Evolutionary conservation across 2,329 filamentous ascomycete genomes (phyloP).

Genomic region (Diaporthe ampelina): DNA sequence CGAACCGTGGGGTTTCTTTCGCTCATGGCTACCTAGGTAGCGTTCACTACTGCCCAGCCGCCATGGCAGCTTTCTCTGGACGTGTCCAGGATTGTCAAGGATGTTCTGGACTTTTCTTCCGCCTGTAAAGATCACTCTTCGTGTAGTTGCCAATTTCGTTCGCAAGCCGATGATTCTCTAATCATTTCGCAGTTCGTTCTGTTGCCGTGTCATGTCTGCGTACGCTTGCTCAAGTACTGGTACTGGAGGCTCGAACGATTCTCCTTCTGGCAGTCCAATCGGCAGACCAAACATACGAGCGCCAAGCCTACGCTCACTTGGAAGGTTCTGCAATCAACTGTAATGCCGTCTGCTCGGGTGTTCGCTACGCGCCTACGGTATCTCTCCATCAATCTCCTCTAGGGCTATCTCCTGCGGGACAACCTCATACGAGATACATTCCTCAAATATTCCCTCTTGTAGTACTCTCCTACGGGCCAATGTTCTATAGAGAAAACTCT

Average conservation of each 20-base stretch:
- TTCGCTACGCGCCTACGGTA: too few relatives aligned
- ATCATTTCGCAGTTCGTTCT: background rate
- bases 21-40: background rate
- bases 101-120: background rate
- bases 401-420: too few relatives aligned
- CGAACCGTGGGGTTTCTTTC: background rate
- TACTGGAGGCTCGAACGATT: background rate
- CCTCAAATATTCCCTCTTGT: too few relatives aligned
- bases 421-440: too few relatives aligned
- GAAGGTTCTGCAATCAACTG: background rate
- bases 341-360: too few relatives aligned
- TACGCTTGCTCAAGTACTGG: background rate
- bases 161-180: too few relatives aligned
- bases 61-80: background rate
- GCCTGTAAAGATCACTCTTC: background rate
- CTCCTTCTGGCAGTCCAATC: slow-evolving; percentile 12
- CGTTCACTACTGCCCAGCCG: background rate
- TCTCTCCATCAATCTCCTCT: too few relatives aligned
- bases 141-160: background rate
- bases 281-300: background rate
- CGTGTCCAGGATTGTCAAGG: background rate
- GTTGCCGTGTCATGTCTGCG: background rate
- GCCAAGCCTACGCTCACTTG: background rate
- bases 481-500: too few relatives aligned
- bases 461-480: too few relatives aligned